A percentile compares a stretch with the other conserved stretches of the same genome.
Conservation (phyloP, 1,139 yeast species). For the Pichia sp. region DNA sequence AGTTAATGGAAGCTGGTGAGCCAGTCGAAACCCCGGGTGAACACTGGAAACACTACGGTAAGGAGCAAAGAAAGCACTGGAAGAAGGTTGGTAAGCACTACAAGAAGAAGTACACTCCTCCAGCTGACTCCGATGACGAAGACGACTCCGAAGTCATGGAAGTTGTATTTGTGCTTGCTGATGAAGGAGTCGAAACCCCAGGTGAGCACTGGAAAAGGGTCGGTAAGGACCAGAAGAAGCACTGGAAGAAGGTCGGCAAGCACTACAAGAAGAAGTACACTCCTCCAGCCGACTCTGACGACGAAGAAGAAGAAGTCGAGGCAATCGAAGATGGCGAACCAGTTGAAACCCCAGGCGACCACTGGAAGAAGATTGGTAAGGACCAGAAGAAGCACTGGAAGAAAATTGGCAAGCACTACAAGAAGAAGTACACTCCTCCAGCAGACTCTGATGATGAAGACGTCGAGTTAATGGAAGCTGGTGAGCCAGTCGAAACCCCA, state of each 20-base stretch:
- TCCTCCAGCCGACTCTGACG: slow-evolving; percentile 19
- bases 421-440: slow-evolving; percentile 20
- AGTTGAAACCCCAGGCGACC: slow-evolving; percentile 14
- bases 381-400: slow-evolving; percentile 22
- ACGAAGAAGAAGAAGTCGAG: slow-evolving; percentile 11
- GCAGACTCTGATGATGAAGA: background rate
- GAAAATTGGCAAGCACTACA: slow-evolving; percentile 24
- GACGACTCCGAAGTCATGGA: background rate
- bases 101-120: slow-evolving; percentile 23
- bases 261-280: slow-evolving; percentile 24
- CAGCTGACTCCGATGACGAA: slow-evolving; percentile 17
- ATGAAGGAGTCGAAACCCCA: slow-evolving; percentile 12
- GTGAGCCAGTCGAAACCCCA: no score
- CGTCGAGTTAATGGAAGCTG: slow-evolving; percentile 1
- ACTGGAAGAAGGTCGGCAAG: slow-evolving; percentile 29
- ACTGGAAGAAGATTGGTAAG: slow-evolving; percentile 23
- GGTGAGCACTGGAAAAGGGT: slow-evolving; percentile 16
- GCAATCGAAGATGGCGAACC: no score
- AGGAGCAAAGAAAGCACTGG: slow-evolving; percentile 28
- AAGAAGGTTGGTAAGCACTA: slow-evolving; percentile 27
- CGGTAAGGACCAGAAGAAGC: slow-evolving; percentile 25
- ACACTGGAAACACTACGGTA: slow-evolving; percentile 19
- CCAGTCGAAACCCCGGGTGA: slow-evolving; percentile 14
- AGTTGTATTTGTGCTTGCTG: slow-evolving; percentile 5
- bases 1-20: slow-evolving; percentile 4